A percentile compares a stretch with the other conserved stretches of the same genome.
Conservation (phyloP, 805 yeast genomes). For the Yarrowia sp. region DNA sequence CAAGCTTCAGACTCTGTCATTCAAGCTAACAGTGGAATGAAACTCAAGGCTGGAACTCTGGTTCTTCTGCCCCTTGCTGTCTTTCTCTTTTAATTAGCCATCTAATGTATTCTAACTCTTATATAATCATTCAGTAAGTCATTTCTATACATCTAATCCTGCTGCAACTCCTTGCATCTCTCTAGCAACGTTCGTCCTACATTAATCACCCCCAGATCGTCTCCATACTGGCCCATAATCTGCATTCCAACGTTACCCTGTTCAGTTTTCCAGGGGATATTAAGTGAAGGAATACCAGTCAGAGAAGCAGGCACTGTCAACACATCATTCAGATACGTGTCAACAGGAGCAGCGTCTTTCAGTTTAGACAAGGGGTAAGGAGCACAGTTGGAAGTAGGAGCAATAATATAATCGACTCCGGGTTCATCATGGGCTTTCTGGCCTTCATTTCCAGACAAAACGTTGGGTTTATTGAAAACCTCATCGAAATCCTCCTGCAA, state of each 20-base stretch:
- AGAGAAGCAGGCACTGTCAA: constrained; percentile 87
- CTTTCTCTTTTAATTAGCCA: too few species aligned
- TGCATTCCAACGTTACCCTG: constrained; percentile 65
- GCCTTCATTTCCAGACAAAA: constrained; percentile 37
- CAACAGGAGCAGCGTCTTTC: constrained; percentile 46
- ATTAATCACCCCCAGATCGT: constrained; percentile 62
- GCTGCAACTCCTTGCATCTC: constrained; percentile 11
- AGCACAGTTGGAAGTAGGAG: constrained; percentile 68
- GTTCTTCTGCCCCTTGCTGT: too few species aligned
- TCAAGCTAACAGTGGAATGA: too few species aligned
- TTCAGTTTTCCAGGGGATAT: constrained; percentile 57
- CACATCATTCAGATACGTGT: constrained; percentile 74
- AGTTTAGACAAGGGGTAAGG: constrained; percentile 51
- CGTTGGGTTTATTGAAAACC: constrained; percentile 55
- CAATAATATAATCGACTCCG: constrained; percentile 62
- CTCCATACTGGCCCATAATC: constrained; percentile 80
- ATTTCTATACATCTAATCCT: constrained; percentile 13
- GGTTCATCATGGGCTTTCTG: constrained; percentile 35
- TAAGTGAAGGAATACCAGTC: constrained; percentile 85
- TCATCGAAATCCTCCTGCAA: constrained; percentile 64
- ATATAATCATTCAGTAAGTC: too few species aligned
- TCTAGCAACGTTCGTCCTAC: constrained; percentile 36
- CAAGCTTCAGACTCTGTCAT: too few species aligned
- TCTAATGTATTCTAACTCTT: too few species aligned
- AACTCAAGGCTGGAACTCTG: too few species aligned